Base-by-base conservation (phyloP, 2,329 filamentous ascomycete species). In the Penicillium psychrosexuale region DNA sequence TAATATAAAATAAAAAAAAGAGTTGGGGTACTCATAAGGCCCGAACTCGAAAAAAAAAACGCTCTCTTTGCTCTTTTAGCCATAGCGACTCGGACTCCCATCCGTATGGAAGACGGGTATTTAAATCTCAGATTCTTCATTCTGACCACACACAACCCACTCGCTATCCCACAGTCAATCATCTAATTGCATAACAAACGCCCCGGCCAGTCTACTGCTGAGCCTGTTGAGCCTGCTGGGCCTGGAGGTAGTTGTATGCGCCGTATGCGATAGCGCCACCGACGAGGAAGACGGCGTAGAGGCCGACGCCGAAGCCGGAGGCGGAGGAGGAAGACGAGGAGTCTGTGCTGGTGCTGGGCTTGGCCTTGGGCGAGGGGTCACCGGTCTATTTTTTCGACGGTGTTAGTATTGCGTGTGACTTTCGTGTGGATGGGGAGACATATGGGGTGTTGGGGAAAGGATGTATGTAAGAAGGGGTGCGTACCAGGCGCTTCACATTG, bases 211-310 rank as follows among this genome's bases (percentile, higher is more conserved):
- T 22, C 43, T 47, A 47, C 55, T 69, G 66, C 60, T 69, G 61
- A 22, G 19, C 19, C 54, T 64, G 42, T 53, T 64, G 42, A 53
- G 62, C 53, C 60, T 68, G 61, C 56, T 67, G 62, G 43, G 66
- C 60, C 80, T 93, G 86, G 66, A 95, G 75, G 80, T 94, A 96
- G 77, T 92, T 87, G 82, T 93, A 97, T 67, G 83, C 89, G 66
- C 83, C 83, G 78, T 90, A 97, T 61, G 90, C 91, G 59, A 85
- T 74, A 46, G 85, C 80, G 63, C 87, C 92, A 66, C 91, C 91
- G 63, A 93, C 72, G 64, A 96, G 80, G 67, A 97, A 75, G 65
- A 96, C 66, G 57, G 86, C 89, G 78, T 97, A 97, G 66, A 95
- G 80, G 57, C 87, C 89, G 63, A 95, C 79, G 68, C 91, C 90